Evolutionary conservation across 108 stramenopile genomes (phyloP).

Genomic region (Skeletonema potamos): DNA sequence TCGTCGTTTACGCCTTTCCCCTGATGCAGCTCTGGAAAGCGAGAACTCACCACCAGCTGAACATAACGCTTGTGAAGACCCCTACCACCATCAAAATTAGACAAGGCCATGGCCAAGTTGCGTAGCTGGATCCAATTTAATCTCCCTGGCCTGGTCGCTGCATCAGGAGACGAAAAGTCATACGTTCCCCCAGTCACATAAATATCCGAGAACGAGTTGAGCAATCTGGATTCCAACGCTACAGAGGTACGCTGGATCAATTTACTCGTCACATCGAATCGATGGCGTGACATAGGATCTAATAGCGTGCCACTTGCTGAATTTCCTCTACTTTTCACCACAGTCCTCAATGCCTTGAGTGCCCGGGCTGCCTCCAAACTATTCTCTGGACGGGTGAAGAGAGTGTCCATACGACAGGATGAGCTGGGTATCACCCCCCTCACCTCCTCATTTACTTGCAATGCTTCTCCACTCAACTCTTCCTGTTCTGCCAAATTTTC

Average conservation of each 20-base stretch:
- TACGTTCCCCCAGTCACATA: conserved; percentile 72
- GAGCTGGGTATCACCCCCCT: conserved; percentile 59
- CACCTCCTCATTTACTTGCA: conserved; percentile 77
- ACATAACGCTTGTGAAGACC: conserved; percentile 75
- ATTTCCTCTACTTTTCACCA: conserved; percentile 74
- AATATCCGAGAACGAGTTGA: conserved; percentile 68
- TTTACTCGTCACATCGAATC: conserved; percentile 76
- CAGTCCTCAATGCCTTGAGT: conserved; percentile 68
- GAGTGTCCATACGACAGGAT: conserved; percentile 75
- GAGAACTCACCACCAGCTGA: conserved; percentile 68
- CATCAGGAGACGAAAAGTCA: conserved; percentile 58
- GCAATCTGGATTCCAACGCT: conserved; percentile 69
- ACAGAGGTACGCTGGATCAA: conserved; percentile 71
- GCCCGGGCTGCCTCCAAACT: conserved; percentile 73
- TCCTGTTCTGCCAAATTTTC: conserved; percentile 84
- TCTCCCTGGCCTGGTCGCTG: conserved; percentile 50
- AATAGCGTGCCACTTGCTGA: conserved; percentile 44
- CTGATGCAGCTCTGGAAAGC: conserved; percentile 78
- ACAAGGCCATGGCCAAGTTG: conserved; percentile 66
- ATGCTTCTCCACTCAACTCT: conserved; percentile 53
- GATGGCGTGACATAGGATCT: conserved; percentile 52
- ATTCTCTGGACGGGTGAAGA: conserved; percentile 72
- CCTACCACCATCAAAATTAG: conserved; percentile 72
- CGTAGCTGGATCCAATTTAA: conserved; percentile 74
- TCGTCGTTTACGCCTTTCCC: conserved; percentile 33